Conservation (phyloP, 768 basidiomycete species). For the Sutorius australiensis region DNA sequence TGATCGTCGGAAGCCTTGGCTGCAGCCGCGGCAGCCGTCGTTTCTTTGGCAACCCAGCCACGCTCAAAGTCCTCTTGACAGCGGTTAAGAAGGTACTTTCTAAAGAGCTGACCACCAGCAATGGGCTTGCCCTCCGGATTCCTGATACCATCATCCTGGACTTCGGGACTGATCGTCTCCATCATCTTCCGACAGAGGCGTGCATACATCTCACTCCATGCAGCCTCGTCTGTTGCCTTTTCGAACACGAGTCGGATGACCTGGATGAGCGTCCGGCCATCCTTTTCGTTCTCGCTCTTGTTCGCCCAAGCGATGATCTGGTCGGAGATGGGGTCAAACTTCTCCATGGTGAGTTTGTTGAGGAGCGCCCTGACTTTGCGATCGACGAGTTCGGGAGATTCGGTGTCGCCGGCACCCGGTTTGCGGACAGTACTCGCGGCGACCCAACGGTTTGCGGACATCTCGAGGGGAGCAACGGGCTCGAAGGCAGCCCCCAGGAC, state of each 20-base stretch:
- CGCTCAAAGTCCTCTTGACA: slow-evolving; percentile 98
- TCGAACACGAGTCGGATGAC: slow-evolving; percentile 96
- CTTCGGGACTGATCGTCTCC: slow-evolving; percentile 84
- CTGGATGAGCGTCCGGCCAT: slow-evolving; percentile 90
- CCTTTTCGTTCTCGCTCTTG: slow-evolving; percentile 86
- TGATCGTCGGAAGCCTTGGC: slow-evolving; percentile 83
- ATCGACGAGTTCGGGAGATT: slow-evolving; percentile 83
- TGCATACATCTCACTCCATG: slow-evolving; percentile 98
- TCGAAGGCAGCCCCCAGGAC: slow-evolving; percentile 43
- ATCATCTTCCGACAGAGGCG: slow-evolving; percentile 93
- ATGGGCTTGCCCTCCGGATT: slow-evolving; percentile 83
- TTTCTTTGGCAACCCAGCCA: slow-evolving; percentile 88
- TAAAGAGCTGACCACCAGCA: slow-evolving; percentile 89
- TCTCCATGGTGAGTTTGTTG: slow-evolving; percentile 96
- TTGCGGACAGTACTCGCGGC: slow-evolving; percentile 44
- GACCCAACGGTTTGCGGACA: slow-evolving; percentile 83
- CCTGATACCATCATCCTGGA: slow-evolving; percentile 85
- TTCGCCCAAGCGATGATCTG: slow-evolving; percentile 97
- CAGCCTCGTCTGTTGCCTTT: slow-evolving; percentile 94
- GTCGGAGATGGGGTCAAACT: slow-evolving; percentile 91
- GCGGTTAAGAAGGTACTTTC: slow-evolving; percentile 93
- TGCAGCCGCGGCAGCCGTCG: slow-evolving; percentile 81
- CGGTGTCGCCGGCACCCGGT: slow-evolving; percentile 41
- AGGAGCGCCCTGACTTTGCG: slow-evolving; percentile 89
- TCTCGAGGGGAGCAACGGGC: slow-evolving; percentile 72